Evolutionary conservation across 106 monocot genomes (phyloP), one percentile per base, ranked within the genome.

Genomic region (Dactylorhiza incarnata): DNA sequence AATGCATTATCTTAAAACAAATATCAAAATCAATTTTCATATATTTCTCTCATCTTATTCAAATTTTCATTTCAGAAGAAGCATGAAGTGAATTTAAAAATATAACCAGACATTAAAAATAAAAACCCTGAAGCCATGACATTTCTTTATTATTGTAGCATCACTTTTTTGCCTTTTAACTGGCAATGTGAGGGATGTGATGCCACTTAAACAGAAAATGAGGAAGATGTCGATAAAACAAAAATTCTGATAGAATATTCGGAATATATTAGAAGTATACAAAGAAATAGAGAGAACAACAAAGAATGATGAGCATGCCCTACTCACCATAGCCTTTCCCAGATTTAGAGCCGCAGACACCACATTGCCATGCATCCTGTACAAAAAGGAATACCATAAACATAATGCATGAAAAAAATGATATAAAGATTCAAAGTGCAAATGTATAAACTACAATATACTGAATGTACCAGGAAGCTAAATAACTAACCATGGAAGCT

Each of bases 271-370:
- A 62, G 5, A 26, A 65, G 4, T 65, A 65, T 65, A 12, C 29
- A 65, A 13, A 1, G 3, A 65, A 59, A 20, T 9, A 70, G 43
- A 3, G 26, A 43, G 9, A 16, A 43, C 19, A 23, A 17, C 47
- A 17, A 22, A 62, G 2, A 49, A 68, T 17, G 23, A 43, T 7
- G 44, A 78, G 69, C 46, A 20, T 78, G n/a, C n/a, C n/a, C n/a
- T n/a, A 71, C 86, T 86, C 51, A 89, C 89, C 89, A 89, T 86
- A 89, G 59, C 86, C 86, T 70, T 86, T 89, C 51, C 89, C 89
- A 55, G 86, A 79, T 73, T 86, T 86, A 49, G 89, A 82, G 25
- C 82, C 78, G 80, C 89, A 89, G 46, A 86, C 77, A 49, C 79
- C 77, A 76, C 89, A 89, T 16, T 82, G 81, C 89, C 89, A 86